Evolutionary conservation across 805 yeast genomes (phyloP).

Genomic region (Cyberlindnera nakhonratchasimensis): DNA sequence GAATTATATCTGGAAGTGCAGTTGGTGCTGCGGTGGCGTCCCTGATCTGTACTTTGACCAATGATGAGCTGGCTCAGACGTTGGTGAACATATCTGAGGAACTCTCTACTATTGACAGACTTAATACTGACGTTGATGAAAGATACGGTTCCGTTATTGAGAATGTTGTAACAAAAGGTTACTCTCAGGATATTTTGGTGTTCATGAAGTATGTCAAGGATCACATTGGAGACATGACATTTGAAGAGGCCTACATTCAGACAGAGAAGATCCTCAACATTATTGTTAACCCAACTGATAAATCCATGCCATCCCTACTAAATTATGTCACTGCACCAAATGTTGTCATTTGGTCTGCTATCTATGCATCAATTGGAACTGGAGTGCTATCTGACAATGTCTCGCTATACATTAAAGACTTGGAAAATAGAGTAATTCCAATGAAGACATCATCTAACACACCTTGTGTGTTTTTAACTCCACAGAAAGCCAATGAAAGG

Average conservation of each 20-base stretch:
- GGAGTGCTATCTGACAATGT: conserved; percentile 59
- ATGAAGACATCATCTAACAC: conserved; percentile 38
- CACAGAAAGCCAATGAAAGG: conserved; percentile 45
- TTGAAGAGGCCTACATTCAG: conserved; percentile 84
- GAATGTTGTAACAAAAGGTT: conserved; percentile 73
- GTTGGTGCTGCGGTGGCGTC: conserved; percentile 94
- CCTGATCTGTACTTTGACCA: conserved; percentile 69
- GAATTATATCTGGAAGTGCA: conserved; percentile 87
- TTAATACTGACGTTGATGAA: conserved; percentile 53
- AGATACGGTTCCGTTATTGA: conserved; percentile 68
- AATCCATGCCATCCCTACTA: conserved; percentile 64
- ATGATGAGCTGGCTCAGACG: conserved; percentile 53
- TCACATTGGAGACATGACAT: conserved; percentile 78
- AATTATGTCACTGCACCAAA: conserved; percentile 94
- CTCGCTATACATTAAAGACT: conserved; percentile 54
- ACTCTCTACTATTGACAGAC: conserved; percentile 38
- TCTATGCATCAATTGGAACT: conserved; percentile 77
- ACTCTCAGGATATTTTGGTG: conserved; percentile 78
- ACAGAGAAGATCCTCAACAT: conserved; percentile 81
- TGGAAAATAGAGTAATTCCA: conserved; percentile 59
- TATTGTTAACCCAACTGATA: conserved; percentile 76
- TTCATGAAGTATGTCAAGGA: conserved; percentile 76
- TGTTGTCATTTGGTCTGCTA: conserved; percentile 85
- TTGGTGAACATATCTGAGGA: conserved; percentile 39
- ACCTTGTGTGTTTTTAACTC: conserved; percentile 33